These are phyloP conservation scores for Tricharina praecox DNA, from an alignment of 495 filamentous ascomycete species.

Conservation along the genomic window DNA sequence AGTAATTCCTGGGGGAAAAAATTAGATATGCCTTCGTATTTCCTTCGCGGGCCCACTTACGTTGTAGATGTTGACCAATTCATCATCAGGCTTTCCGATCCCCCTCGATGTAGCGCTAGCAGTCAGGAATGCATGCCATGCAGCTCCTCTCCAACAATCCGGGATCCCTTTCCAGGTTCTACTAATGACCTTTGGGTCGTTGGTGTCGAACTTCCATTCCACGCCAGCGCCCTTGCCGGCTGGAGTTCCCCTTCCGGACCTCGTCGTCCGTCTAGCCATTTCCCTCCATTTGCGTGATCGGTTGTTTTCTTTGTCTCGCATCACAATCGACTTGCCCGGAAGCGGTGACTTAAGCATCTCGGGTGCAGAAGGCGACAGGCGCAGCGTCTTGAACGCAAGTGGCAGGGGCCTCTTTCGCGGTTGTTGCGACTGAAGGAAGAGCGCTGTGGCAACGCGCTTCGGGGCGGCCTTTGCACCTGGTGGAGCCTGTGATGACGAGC, in stretches of 20 bases:
- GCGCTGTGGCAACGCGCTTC: constrained; percentile 28
- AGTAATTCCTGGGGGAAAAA: constrained; percentile 56
- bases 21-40: too few species aligned
- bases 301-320: constrained; percentile 63
- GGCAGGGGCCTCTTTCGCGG: constrained; percentile 27
- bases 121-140: constrained; percentile 90
- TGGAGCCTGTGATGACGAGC: constrained; percentile 12
- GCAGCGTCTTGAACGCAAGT: constrained; percentile 27
- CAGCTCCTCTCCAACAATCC: constrained; percentile 81
- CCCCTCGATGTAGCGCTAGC: constrained; percentile 52
- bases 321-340: constrained; percentile 16
- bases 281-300: constrained; percentile 91
- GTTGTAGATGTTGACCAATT: constrained; percentile 41
- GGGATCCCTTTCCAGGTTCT: constrained; percentile 97
- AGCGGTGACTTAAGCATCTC: constrained; percentile 24
- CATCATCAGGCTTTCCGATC: constrained; percentile 43
- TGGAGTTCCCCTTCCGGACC: constrained; percentile 29
- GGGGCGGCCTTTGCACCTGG: constrained; percentile 8
- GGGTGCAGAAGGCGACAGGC: constrained; percentile 20
- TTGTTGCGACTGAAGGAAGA: constrained; percentile 19
- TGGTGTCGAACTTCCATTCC: constrained; percentile 76
- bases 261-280: constrained; percentile 56
- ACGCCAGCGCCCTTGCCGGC: constrained; percentile 52
- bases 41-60: constrained; percentile 20
- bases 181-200: constrained; percentile 69